Evolutionary conservation across 2,329 filamentous ascomycete species (phyloP).

Genomic region (Diaporthe citri): DNA sequence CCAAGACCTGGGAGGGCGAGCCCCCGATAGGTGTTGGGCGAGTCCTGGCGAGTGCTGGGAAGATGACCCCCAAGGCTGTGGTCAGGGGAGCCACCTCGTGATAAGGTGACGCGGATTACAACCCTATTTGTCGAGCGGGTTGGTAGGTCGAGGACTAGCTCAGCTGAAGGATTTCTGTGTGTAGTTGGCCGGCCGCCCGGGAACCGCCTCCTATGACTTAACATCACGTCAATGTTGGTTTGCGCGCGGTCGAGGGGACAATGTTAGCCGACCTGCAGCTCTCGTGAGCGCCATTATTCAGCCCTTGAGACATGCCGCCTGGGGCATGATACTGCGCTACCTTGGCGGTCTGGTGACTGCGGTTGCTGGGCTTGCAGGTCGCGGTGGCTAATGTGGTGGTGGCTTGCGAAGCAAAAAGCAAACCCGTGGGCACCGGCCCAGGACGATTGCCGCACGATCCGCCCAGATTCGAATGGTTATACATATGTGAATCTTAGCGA

Average conservation of each 20-base stretch:
- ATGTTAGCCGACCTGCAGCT: constrained; percentile 12
- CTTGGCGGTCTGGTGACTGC: constrained; percentile 29
- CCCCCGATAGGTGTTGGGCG: constrained; percentile 16
- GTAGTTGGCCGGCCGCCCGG: constrained; percentile 22
- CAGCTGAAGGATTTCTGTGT: constrained; percentile 30
- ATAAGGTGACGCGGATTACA: constrained; percentile 28
- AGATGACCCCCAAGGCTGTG: constrained; percentile 24
- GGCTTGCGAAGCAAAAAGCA: constrained; percentile 30
- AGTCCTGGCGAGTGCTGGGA: constrained; percentile 15
- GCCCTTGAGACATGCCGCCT: constrained; percentile 16
- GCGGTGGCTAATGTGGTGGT: constrained; percentile 24
- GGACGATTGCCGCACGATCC: constrained; percentile 28
- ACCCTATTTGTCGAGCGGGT: constrained; percentile 33
- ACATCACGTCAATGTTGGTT: constrained; percentile 6
- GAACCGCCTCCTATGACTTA: constrained; percentile 17
- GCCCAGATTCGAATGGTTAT: constrained; percentile 12
- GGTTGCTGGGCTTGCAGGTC: constrained; percentile 22
- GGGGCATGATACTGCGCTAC: constrained; percentile 19
- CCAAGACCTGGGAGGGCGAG: constrained; percentile 27
- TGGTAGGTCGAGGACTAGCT: constrained; percentile 22
- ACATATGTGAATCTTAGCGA: constrained; percentile 27
- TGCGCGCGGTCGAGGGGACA: background rate
- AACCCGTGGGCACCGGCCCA: constrained; percentile 9
- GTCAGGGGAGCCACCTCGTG: constrained; percentile 22
- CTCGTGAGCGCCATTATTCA: constrained; percentile 28